A percentile compares a stretch with the other conserved stretches of the same genome.
Evolutionary conservation across 352 stramenopile genomes (phyloP).

Genomic region (Phytophthora citrophthora): DNA sequence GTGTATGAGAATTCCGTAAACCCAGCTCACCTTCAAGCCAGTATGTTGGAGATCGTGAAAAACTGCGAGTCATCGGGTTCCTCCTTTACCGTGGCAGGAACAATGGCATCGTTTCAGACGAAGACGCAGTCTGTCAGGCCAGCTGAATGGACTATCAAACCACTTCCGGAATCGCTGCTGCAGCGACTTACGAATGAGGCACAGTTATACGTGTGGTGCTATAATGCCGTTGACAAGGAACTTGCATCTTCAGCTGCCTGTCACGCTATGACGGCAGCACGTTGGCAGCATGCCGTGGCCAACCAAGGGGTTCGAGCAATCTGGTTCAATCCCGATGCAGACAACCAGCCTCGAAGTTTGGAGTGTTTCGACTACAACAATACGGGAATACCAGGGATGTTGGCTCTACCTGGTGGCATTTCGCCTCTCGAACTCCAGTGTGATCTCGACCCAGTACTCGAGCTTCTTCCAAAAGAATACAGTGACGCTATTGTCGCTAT

Average conservation of each 20-base stretch:
- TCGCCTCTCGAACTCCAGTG: slow-evolving; percentile 34
- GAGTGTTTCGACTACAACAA: slow-evolving; percentile 1
- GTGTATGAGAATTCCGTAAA: neutral
- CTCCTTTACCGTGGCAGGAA: neutral
- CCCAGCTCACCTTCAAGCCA: neutral
- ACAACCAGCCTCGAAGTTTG: slow-evolving; percentile 5
- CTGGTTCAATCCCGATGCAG: slow-evolving; percentile 1
- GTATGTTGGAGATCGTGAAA: neutral
- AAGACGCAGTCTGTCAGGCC: neutral
- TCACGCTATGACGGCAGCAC: neutral
- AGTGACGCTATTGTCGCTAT: slow-evolving; percentile 22
- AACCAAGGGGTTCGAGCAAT: slow-evolving; percentile 1
- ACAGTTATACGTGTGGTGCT: neutral
- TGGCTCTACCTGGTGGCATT: neutral
- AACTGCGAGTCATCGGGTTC: neutral
- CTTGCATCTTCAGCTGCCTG: neutral
- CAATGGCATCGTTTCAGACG: neutral
- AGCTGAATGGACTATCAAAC: neutral
- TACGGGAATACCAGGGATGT: too few relatives aligned
- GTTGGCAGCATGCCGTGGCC: neutral
- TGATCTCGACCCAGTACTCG: slow-evolving; percentile 42
- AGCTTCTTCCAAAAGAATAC: slow-evolving; percentile 7
- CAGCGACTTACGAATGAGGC: neutral
- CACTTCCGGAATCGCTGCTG: neutral
- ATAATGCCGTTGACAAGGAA: neutral